Conservation (phyloP, 177 flowering plant species). For the Vitis hybrid region DNA sequence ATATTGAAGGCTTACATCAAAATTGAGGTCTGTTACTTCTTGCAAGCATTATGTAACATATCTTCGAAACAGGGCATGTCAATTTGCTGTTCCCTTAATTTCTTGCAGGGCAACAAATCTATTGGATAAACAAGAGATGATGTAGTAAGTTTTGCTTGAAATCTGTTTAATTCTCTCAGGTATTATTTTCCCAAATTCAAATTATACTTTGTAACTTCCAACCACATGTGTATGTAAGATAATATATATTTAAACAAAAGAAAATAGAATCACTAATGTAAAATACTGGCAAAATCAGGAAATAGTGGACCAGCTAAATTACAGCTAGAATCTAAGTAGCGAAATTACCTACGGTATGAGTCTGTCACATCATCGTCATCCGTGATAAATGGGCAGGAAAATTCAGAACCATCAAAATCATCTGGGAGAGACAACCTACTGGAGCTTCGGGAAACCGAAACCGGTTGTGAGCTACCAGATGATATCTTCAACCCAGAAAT, state of each 20-base stretch:
- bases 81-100: background rate
- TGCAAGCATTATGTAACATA: background rate
- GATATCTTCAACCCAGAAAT: slow-evolving; percentile 44
- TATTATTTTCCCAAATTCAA: background rate
- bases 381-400: slow-evolving; percentile 73
- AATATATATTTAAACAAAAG: background rate
- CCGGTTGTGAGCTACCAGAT: slow-evolving; percentile 46
- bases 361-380: slow-evolving; percentile 68
- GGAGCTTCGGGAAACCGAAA: slow-evolving; percentile 73
- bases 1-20: background rate
- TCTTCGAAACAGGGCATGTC: background rate
- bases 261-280: background rate
- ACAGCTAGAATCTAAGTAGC: background rate
- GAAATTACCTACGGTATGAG: slow-evolving; percentile 61
- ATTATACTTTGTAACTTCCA: background rate
- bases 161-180: background rate
- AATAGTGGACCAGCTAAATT: background rate
- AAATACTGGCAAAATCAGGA: background rate
- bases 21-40: background rate
- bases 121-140: background rate
- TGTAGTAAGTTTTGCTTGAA: background rate
- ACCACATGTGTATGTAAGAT: background rate
- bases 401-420: slow-evolving; percentile 73
- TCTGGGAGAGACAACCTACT: slow-evolving; percentile 69
- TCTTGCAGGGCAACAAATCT: background rate